Conservation (phyloP, 441 rosid genomes). For the Adansonia grandidieri region DNA sequence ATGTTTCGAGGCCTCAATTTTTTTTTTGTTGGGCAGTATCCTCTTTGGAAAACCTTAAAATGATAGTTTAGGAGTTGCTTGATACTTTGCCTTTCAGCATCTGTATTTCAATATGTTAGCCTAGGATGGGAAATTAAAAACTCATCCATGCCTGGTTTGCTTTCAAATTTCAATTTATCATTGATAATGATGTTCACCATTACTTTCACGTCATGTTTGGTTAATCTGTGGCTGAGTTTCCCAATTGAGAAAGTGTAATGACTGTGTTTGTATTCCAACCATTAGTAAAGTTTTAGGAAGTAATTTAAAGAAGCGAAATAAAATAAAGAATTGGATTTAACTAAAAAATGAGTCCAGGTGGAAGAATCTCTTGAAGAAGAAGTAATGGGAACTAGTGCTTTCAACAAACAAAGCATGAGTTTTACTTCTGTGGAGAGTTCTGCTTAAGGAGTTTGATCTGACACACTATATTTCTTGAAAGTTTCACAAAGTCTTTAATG, state of each 20-base stretch:
- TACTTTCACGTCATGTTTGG: not conserved
- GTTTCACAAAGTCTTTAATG: not conserved
- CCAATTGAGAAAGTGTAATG: not conserved
- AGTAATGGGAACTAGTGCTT: not conserved
- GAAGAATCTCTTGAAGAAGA: not conserved
- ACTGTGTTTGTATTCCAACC: not conserved
- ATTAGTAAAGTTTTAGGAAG: not conserved
- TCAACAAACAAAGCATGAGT: not conserved
- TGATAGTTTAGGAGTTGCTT: not conserved
- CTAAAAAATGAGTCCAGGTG: not conserved
- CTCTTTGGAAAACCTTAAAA: not conserved
- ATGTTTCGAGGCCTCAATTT: not conserved
- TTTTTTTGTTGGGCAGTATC: not conserved
- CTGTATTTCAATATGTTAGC: not conserved
- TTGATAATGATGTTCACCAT: not conserved
- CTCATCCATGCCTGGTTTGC: not conserved
- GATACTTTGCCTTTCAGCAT: not conserved
- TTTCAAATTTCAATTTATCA: slow-evolving; percentile 2
- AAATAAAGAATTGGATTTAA: not conserved
- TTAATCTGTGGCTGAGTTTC: not conserved
- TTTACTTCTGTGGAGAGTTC: not conserved
- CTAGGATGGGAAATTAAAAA: not conserved
- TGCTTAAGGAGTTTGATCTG: not conserved
- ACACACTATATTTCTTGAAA: not conserved
- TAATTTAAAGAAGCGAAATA: not conserved